Percentiles rank a stretch among this genome's conserved stretches.
phyloP scores from a whole-genome alignment of 1,139 yeast genomes.

The Geotrichum klebahnii region DNA sequence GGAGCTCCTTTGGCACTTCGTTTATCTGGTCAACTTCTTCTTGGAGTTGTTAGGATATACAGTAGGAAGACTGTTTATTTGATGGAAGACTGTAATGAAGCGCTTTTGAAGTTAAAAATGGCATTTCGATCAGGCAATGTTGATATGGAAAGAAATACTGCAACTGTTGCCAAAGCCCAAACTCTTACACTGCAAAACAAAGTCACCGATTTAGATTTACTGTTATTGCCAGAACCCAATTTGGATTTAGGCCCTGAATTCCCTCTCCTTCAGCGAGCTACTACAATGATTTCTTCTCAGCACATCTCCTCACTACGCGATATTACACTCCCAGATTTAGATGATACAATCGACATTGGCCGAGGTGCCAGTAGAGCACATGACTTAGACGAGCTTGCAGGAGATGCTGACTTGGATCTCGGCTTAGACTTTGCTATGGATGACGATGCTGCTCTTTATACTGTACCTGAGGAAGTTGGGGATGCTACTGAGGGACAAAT shows the following conservation, averaged over 20 bases:
- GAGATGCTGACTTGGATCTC: slow-evolving; percentile 20
- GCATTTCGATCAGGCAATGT: slow-evolving; percentile 56
- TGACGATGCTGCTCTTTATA: slow-evolving; percentile 7
- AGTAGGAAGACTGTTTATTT: slow-evolving; percentile 81
- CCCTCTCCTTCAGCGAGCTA: slow-evolving; percentile 10
- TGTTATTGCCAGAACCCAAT: slow-evolving; percentile 36
- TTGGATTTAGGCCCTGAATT: slow-evolving; percentile 23
- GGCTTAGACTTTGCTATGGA: slow-evolving; percentile 21
- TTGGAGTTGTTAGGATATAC: slow-evolving; percentile 86
- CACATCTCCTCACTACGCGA: slow-evolving; percentile 25
- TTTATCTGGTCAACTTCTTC: slow-evolving; percentile 79
- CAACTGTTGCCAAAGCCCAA: slow-evolving; percentile 52
- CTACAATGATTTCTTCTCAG: slow-evolving; percentile 16
- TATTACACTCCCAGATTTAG: slow-evolving; percentile 31
- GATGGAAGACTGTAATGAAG: slow-evolving; percentile 79
- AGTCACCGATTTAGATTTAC: slow-evolving; percentile 70
- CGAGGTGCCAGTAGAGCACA: slow-evolving; percentile 39
- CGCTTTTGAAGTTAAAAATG: slow-evolving; percentile 66
- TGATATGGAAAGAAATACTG: slow-evolving; percentile 47
- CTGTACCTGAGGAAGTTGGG: slow-evolving; percentile 15
- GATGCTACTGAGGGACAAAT: slow-evolving; percentile 8
- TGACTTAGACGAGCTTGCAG: slow-evolving; percentile 25
- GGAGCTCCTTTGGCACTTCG: slow-evolving; percentile 63
- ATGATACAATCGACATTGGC: slow-evolving; percentile 48
- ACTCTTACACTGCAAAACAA: slow-evolving; percentile 67